These are phyloP conservation scores for Arthroderma uncinatum DNA, from an alignment of 2,329 filamentous ascomycete genomes.

Conservation along the genomic window DNA sequence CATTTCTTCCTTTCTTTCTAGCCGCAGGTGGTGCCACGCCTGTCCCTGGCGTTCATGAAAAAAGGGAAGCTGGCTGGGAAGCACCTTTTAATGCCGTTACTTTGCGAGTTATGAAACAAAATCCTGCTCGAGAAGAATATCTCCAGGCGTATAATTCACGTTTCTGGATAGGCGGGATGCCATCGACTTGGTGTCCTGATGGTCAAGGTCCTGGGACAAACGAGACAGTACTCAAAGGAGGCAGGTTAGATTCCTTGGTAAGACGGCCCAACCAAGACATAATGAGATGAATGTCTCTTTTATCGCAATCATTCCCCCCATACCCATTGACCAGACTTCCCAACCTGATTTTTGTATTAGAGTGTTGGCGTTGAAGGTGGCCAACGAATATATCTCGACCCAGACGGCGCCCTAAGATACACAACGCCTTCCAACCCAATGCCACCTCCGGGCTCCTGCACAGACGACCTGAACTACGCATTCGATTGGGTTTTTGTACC, in stretches of 20 bases:
- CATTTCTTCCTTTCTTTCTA: neutral
- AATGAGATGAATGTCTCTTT: too few species aligned
- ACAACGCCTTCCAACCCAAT: neutral
- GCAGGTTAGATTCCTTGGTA: neutral
- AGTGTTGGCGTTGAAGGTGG: constrained; percentile 1
- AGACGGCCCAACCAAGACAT: neutral
- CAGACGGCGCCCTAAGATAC: constrained; percentile 5
- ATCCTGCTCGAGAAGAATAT: neutral
- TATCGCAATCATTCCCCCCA: neutral
- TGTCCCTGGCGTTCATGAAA: neutral
- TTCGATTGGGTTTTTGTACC: constrained; percentile 1
- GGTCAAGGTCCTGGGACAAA: neutral
- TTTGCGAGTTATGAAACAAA: neutral
- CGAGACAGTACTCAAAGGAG: constrained; percentile 5
- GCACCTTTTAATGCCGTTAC: neutral
- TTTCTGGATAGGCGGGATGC: constrained; percentile 4
- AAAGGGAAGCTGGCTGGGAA: neutral
- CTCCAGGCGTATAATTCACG: neutral
- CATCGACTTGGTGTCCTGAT: neutral
- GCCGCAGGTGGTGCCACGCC: neutral
- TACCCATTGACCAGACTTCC: neutral
- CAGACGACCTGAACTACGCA: neutral
- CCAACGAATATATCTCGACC: constrained; percentile 5
- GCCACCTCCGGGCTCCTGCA: neutral
- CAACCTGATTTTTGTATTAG: neutral